A percentile compares a stretch with the other conserved stretches of the same genome.
These are phyloP conservation scores for Leccinum subspadiceum DNA, from an alignment of 1,284 basidiomycete genomes.

Conservation along the genomic window DNA sequence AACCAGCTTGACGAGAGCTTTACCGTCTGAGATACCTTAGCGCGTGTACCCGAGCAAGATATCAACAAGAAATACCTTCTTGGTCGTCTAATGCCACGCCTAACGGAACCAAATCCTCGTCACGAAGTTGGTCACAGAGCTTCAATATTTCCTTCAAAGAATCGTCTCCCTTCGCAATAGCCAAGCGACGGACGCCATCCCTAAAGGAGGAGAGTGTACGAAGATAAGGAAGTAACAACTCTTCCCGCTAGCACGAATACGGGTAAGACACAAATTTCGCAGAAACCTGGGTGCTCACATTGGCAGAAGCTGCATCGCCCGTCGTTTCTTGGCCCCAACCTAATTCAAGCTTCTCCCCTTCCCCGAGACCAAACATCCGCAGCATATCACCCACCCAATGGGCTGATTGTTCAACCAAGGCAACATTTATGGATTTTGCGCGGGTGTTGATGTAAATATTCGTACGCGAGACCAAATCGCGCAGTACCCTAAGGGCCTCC, in stretches of 20 bases:
- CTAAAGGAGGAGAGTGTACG: slow-evolving; percentile 87
- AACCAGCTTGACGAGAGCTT: slow-evolving; percentile 92
- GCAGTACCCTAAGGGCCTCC: slow-evolving; percentile 72
- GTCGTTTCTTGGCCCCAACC: slow-evolving; percentile 68
- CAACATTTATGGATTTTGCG: slow-evolving; percentile 63
- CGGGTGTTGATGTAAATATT: slow-evolving; percentile 85
- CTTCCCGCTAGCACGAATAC: slow-evolving; percentile 61
- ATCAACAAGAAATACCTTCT: slow-evolving; percentile 57
- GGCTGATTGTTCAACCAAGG: slow-evolving; percentile 71
- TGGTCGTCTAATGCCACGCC: slow-evolving; percentile 97
- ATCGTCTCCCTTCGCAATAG: slow-evolving; percentile 68
- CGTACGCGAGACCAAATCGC: slow-evolving; percentile 83
- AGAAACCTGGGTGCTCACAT: slow-evolving; percentile 49
- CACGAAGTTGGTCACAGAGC: slow-evolving; percentile 88
- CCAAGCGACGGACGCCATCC: slow-evolving; percentile 82
- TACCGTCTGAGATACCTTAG: slow-evolving; percentile 63
- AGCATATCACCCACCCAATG: slow-evolving; percentile 90
- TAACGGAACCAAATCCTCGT: slow-evolving; percentile 86
- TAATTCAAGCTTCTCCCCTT: slow-evolving; percentile 65
- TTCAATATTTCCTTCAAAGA: slow-evolving; percentile 77
- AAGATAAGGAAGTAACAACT: slow-evolving; percentile 88
- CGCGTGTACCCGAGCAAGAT: background rate
- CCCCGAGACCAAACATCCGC: slow-evolving; percentile 92
- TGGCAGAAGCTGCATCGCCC: slow-evolving; percentile 41
- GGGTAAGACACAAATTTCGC: slow-evolving; percentile 1